A percentile compares a stretch with the other conserved stretches of the same genome.
Conservation (phyloP, 345 rosid species). For the Populus tremula region DNA sequence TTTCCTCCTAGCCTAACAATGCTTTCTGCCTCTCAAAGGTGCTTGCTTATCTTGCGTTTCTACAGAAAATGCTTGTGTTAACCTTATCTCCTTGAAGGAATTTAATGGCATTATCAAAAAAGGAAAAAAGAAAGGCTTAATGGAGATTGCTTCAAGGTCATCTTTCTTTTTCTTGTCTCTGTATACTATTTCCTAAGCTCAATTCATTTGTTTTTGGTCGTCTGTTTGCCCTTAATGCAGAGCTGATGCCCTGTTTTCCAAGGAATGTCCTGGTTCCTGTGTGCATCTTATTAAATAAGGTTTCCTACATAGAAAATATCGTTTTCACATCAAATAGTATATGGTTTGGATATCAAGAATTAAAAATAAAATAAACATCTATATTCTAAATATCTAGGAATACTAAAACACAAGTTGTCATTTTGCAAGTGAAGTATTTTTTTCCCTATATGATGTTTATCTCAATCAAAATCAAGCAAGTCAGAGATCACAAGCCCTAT, state of each 20-base stretch:
- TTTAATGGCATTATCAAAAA: too few species aligned
- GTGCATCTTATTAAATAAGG: background rate
- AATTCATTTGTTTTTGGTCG: background rate
- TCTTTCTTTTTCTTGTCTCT: background rate
- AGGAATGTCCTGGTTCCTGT: background rate
- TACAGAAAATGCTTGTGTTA: too few species aligned
- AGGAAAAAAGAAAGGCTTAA: too few species aligned
- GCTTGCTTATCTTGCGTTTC: too few species aligned
- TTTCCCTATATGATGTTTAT: too few species aligned
- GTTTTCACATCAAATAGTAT: background rate
- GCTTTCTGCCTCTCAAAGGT: too few species aligned
- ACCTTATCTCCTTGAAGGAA: background rate
- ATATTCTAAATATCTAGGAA: background rate
- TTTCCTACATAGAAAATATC: background rate
- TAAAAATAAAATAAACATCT: background rate
- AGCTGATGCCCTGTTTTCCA: background rate
- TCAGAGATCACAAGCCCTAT: background rate
- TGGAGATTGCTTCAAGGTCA: background rate
- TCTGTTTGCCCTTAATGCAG: background rate
- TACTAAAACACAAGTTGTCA: background rate
- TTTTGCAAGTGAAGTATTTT: too few species aligned
- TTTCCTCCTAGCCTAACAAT: background rate
- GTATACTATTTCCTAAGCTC: background rate
- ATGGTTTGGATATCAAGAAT: background rate
- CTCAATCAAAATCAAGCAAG: too few species aligned